Evolutionary conservation across 345 rosid species (phyloP).

Genomic region (Melaleuca quinquenervia): DNA sequence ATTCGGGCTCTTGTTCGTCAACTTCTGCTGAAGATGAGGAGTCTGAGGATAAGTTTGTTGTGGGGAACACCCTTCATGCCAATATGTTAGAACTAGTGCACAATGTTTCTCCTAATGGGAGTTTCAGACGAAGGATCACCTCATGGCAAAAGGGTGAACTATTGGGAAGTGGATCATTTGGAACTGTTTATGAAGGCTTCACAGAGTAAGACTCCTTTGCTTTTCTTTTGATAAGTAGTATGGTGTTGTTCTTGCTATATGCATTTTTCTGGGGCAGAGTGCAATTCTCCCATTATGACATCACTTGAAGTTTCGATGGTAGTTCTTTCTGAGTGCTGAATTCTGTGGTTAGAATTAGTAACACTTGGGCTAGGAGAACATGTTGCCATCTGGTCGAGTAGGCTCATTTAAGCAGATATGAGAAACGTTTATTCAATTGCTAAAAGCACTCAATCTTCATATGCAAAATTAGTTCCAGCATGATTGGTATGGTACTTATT

Average conservation of each 20-base stretch:
- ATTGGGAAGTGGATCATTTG: constrained; percentile 31
- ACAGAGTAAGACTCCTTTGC: constrained; percentile 12
- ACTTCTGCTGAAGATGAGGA: background rate
- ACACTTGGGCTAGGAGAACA: background rate
- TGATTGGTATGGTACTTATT: background rate
- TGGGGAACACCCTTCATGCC: background rate
- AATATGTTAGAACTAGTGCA: background rate
- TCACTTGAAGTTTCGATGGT: background rate
- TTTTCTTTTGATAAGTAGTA: background rate
- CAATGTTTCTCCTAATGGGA: constrained; percentile 7
- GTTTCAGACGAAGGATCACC: constrained; percentile 1
- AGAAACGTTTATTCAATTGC: background rate
- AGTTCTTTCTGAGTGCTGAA: background rate
- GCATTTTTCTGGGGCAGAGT: background rate
- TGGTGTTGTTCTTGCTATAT: background rate
- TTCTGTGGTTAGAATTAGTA: background rate
- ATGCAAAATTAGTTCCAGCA: background rate
- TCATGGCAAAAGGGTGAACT: constrained; percentile 30
- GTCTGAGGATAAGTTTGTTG: background rate
- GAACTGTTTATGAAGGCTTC: constrained; percentile 23
- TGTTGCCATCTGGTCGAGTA: no score
- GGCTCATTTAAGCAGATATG: no score
- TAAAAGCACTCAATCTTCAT: no score
- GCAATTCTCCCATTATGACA: background rate
- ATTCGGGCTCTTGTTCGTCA: background rate